phyloP scores from a whole-genome alignment of 306 rosid genomes.

The Argentina anserina region DNA sequence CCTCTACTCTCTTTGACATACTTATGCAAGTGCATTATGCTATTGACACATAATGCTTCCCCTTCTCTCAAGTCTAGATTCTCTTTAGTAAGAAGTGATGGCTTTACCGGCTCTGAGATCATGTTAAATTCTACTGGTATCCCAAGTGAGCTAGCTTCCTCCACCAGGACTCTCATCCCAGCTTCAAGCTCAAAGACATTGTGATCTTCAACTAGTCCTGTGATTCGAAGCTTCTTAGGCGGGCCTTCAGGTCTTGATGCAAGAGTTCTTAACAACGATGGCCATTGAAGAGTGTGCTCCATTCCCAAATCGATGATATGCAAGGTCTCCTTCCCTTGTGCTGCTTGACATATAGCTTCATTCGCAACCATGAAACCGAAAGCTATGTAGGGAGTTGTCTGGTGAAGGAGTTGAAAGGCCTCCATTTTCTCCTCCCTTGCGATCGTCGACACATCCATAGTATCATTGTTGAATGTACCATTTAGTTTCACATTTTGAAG shows the following conservation, averaged over 20 bases:
- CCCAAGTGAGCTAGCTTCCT: conserved; percentile 57
- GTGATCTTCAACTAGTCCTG: conserved; percentile 36
- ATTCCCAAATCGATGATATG: conserved; percentile 68
- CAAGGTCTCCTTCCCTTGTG: conserved; percentile 49
- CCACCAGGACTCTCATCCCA: conserved; percentile 46
- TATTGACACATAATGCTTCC: conserved; percentile 53
- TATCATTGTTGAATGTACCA: conserved; percentile 27
- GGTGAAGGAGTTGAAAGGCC: conserved; percentile 68
- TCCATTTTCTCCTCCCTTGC: conserved; percentile 54
- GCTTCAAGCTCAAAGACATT: conserved; percentile 30
- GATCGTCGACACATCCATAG: conserved; percentile 33
- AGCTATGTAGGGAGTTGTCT: conserved; percentile 71
- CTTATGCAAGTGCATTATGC: conserved; percentile 57
- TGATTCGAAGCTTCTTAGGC: conserved; percentile 50
- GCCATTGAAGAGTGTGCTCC: conserved; percentile 76
- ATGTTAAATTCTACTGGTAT: conserved; percentile 40
- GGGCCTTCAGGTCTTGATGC: conserved; percentile 64
- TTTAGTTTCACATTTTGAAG: conserved; percentile 44
- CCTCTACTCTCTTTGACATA: conserved; percentile 70
- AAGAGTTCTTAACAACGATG: conserved; percentile 64
- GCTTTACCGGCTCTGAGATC: conserved; percentile 42
- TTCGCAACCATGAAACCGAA: conserved; percentile 79
- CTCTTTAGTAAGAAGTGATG: conserved; percentile 51
- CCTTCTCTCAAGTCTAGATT: conserved; percentile 62
- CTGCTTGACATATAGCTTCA: conserved; percentile 63